Evolutionary conservation across 1,284 basidiomycete genomes (phyloP).

Genomic region (Ustilago esculenta): DNA sequence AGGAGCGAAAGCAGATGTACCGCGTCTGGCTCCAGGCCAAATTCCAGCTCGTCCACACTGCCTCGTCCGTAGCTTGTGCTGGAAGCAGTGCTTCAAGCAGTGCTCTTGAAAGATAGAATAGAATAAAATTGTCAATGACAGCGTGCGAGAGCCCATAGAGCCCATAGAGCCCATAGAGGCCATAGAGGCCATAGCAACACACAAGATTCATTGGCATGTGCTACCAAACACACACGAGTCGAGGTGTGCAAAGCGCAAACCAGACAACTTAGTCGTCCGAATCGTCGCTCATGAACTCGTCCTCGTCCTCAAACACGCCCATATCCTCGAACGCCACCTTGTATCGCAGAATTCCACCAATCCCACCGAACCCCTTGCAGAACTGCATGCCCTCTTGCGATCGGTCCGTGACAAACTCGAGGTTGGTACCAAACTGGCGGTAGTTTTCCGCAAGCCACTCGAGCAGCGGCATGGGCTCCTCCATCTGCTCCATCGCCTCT

Average conservation of each 20-base stretch:
- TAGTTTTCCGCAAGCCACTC: slow-evolving; percentile 99
- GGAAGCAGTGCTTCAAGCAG: no score
- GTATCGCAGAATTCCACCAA: slow-evolving; percentile 85
- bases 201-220: no score
- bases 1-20: slow-evolving; percentile 65
- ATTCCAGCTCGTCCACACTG: slow-evolving; percentile 28
- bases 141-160: no score
- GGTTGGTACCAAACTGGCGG: slow-evolving; percentile 93
- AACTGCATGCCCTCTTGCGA: slow-evolving; percentile 99
- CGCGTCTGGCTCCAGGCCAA: slow-evolving; percentile 64
- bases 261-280: slow-evolving; percentile 48
- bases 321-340: slow-evolving; percentile 66
- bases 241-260: background rate
- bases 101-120: background rate
- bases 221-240: no score
- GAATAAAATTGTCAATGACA: slow-evolving; percentile 4
- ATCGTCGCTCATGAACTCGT: slow-evolving; percentile 65
- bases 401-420: slow-evolving; percentile 73
- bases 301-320: slow-evolving; percentile 64
- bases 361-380: slow-evolving; percentile 98
- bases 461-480: slow-evolving; percentile 63
- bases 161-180: no score
- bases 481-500: slow-evolving; percentile 87
- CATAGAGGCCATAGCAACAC: no score
- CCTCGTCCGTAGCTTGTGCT: no score